A percentile compares a stretch with the other conserved stretches of the same genome.
phyloP scores from a whole-genome alignment of 805 yeast species.

The Candida easanensis region DNA sequence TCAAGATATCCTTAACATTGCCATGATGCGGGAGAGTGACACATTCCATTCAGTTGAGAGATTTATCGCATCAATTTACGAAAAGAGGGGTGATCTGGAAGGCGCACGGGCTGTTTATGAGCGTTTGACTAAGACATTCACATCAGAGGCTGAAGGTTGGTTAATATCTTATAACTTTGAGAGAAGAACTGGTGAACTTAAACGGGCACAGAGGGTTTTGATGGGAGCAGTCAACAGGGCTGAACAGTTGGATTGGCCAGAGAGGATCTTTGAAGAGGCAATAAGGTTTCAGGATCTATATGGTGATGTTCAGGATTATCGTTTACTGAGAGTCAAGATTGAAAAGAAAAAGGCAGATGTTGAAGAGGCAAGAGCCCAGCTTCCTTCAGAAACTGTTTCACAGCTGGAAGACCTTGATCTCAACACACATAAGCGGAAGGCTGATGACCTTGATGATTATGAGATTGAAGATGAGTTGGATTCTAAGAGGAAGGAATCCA shows the following conservation, averaged over 20 bases:
- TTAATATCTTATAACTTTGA: slow-evolving; percentile 41
- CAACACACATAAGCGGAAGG: slow-evolving; percentile 11
- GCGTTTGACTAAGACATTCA: slow-evolving; percentile 27
- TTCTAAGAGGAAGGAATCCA: slow-evolving; percentile 1
- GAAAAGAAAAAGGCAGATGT: slow-evolving; percentile 21
- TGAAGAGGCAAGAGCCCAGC: slow-evolving; percentile 11
- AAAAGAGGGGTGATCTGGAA: slow-evolving; percentile 29
- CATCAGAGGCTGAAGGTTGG: slow-evolving; percentile 46
- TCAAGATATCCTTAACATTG: slow-evolving; percentile 1
- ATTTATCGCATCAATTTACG: slow-evolving; percentile 34
- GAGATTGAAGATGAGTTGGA: too few species aligned
- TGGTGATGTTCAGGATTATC: slow-evolving; percentile 30
- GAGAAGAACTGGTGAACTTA: slow-evolving; percentile 27
- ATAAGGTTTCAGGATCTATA: slow-evolving; percentile 33
- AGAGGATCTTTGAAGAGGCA: slow-evolving; percentile 45
- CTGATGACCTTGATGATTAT: slow-evolving; percentile 10
- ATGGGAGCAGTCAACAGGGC: slow-evolving; percentile 31
- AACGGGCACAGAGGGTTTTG: slow-evolving; percentile 30
- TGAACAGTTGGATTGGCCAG: slow-evolving; percentile 46
- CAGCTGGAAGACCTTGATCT: slow-evolving; percentile 4
- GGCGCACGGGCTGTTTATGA: slow-evolving; percentile 24
- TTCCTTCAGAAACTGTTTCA: slow-evolving; percentile 1
- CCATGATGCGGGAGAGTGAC: slow-evolving; percentile 24
- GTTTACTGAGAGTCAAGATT: slow-evolving; percentile 26
- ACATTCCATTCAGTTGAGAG: slow-evolving; percentile 44